Evolutionary conservation across 768 basidiomycete genomes (phyloP).

Genomic region (Mrakia hoshinonis): DNA sequence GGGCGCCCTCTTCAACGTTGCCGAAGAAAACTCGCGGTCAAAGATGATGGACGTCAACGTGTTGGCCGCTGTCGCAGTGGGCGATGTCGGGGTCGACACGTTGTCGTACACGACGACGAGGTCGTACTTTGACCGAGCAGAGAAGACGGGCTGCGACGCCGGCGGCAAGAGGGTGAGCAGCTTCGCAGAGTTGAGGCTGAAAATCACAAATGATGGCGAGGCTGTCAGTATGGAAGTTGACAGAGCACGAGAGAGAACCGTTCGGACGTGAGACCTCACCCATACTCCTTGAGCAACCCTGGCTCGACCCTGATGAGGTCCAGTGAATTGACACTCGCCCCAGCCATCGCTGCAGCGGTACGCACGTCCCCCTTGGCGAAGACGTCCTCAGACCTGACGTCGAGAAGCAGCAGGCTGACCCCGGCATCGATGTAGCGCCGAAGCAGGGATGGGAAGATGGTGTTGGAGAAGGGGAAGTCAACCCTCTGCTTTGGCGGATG

Average conservation of each 20-base stretch:
- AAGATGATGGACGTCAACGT: slow-evolving; percentile 59
- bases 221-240: no score
- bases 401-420: slow-evolving; percentile 62
- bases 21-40: slow-evolving; percentile 54
- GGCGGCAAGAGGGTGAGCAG: slow-evolving; percentile 65
- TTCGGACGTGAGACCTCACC: background rate
- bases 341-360: slow-evolving; percentile 44
- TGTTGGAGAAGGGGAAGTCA: slow-evolving; percentile 53
- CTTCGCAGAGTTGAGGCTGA: slow-evolving; percentile 55
- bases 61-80: slow-evolving; percentile 2
- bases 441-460: slow-evolving; percentile 54
- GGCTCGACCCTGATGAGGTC: slow-evolving; percentile 74
- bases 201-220: slow-evolving; percentile 26
- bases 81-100: slow-evolving; percentile 34
- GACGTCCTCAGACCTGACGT: slow-evolving; percentile 68
- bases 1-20: slow-evolving; percentile 60
- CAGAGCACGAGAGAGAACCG: background rate
- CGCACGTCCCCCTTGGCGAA: slow-evolving; percentile 68
- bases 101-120: slow-evolving; percentile 75
- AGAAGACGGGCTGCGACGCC: background rate
- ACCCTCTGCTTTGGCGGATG: background rate
- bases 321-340: slow-evolving; percentile 6
- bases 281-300: slow-evolving; percentile 54
- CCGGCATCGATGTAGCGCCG: slow-evolving; percentile 50
- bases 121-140: slow-evolving; percentile 68